Evolutionary conservation across 2,329 filamentous ascomycete species (phyloP), one percentile per base, ranked within the genome.

Genomic region (Trichoderma oligosporum): DNA sequence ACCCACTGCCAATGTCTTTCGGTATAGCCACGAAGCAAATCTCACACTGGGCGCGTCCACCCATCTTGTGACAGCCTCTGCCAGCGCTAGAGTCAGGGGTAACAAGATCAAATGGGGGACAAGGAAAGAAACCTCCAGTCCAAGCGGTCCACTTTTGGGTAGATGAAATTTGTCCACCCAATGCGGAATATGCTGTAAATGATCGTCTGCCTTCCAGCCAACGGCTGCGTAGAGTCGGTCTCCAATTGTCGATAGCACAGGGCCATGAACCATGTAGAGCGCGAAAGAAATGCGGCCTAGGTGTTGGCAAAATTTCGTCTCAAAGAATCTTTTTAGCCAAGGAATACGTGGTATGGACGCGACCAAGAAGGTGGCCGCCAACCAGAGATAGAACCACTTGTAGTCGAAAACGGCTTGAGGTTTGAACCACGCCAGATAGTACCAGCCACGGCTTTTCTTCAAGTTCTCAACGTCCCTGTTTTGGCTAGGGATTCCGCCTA

Each of bases 381-480:
- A 82, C 66, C 85, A 85, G 2, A 87, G 76, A 66, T 78, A 87
- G 70, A 87, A 87, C 83, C 83, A 87, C 68, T 87, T 87, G 65
- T 77, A 79, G 66, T 87, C 82, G 62, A 77, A 86, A 9, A 85
- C 81, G 1, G 84, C 84, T 65, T 87, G 83, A 0, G 85, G 83
- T 59, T 85, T 86, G 57, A 88, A 72, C 58, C 76, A 77, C 0
- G 83, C 82, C 12, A 86, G 70, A 61, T 76, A 82, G 61, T 78
- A 77, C 83, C 84, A 87, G 2, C 85, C 84, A 0, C 81, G 78
- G 14, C 78, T 83, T 22, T 74, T 74, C 22, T 74, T 70, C 2
- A 88, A 69, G 6, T 78, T 68, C 4, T 76, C 65, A 3, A 83
- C 61, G n/a, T 82, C 73, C 2, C 65, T 64, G 49, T 74, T 78